These are phyloP conservation scores for Acanthamoeba rhysodes DNA, from an alignment of 208 protist species.

Conservation along the genomic window DNA sequence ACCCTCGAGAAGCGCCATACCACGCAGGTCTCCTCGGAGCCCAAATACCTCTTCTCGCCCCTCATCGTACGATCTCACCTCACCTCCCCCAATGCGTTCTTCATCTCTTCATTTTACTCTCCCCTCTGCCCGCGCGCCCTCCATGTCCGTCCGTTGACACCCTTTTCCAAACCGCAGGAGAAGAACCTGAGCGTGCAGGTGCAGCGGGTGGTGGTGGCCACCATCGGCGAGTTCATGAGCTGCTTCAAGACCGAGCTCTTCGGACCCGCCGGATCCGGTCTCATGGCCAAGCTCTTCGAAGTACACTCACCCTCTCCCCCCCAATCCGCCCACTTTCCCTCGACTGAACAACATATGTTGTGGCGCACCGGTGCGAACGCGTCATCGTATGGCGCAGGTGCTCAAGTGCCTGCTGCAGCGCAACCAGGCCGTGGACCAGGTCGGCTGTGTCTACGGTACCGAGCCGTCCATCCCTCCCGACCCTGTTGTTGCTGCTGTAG, in stretches of 20 bases:
- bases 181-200: conserved; percentile 24
- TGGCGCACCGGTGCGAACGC: no score
- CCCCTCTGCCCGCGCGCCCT: not conserved
- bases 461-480: not conserved
- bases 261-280: not conserved
- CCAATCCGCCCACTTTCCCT: no score
- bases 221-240: not conserved
- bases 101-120: no score
- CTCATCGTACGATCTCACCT: conserved; percentile 24
- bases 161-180: not conserved
- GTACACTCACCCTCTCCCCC: not conserved
- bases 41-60: conserved; percentile 46
- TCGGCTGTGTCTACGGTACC: conserved; percentile 2
- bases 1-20: conserved; percentile 31
- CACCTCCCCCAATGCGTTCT: not conserved
- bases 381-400: not conserved
- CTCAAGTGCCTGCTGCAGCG: not conserved
- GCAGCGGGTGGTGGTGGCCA: not conserved
- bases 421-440: conserved; percentile 2
- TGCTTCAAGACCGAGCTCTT: conserved; percentile 16
- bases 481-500: no score
- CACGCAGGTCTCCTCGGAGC: conserved; percentile 27
- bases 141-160: not conserved
- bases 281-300: conserved; percentile 26
- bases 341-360: no score